A percentile compares a stretch with the other conserved stretches of the same genome.
Conservation (phyloP, 2,329 filamentous ascomycete genomes). For the Clarireedia sp. region DNA sequence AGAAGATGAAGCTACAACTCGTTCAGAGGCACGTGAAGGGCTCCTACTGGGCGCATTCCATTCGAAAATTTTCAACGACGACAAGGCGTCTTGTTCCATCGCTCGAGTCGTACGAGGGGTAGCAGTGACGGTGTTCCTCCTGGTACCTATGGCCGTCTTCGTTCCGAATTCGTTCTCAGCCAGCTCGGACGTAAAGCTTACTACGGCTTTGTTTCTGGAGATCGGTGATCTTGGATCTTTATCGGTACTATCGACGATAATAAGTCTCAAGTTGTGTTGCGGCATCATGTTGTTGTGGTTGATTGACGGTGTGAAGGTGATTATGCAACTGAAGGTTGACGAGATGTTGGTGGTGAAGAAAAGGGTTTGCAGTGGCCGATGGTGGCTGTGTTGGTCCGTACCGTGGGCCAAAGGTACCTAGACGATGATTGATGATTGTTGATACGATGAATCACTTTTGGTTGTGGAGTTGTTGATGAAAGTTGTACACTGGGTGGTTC, state of each 20-base stretch:
- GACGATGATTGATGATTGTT: constrained; percentile 9
- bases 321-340: neutral
- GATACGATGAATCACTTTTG: constrained; percentile 17
- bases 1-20: no score
- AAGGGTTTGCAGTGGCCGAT: neutral
- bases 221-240: neutral
- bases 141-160: neutral
- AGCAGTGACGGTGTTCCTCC: neutral
- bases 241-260: neutral
- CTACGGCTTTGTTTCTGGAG: neutral
- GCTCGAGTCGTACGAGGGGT: neutral
- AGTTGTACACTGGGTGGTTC: constrained; percentile 16
- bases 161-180: constrained; percentile 11
- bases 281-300: neutral
- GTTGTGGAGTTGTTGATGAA: constrained; percentile 19
- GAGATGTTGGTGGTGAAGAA: constrained; percentile 8
- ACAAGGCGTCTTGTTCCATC: neutral
- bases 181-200: constrained; percentile 16
- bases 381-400: neutral
- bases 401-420: neutral
- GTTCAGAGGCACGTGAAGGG: no score
- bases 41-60: neutral
- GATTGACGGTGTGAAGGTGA: neutral
- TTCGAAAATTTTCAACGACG: neutral
- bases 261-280: neutral